Base-by-base conservation (phyloP, 1,139 yeast genomes). In the Kurtzmaniella quercitrusa region DNA sequence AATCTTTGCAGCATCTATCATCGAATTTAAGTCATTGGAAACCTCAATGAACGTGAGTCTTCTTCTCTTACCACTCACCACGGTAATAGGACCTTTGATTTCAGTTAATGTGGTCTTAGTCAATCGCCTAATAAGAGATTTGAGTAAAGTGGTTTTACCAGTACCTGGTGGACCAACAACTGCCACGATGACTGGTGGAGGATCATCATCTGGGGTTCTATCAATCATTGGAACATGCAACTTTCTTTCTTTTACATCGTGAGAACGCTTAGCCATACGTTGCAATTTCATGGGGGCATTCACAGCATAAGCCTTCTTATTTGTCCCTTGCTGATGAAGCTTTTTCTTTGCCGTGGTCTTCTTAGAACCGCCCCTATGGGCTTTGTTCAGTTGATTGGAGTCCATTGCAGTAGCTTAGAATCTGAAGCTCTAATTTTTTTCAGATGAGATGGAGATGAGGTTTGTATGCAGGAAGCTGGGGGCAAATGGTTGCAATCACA, bases 111-210 rank as follows among this genome's bases (percentile, higher is more conserved):
- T 78, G 22, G 94, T 88, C 63, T 94, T 94, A n/a, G 98, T 82
- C 63, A 88, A 78, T 61, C 97, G 71, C 63, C 93, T 76, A 11
- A 94, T 89, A 47, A 94, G 71, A 8, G 97, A 89, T 60, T 88
- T 85, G 58, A 94, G 88, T 57, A 94, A 73, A 0, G 98, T 93
- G 16, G 97, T 81, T 60, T 94, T 94, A 50, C 99, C 99, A 1
- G 98, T 93, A 11, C 99, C 99, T 7, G 96, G 96, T 8, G 99
- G 99, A 0, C 99, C 99, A 15, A 93, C 97, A 5, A 93, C 96
- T 0, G 97, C 97, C 32, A 94, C 88, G 45, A 94, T 83, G 18
- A 93, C 85, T 43, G 98, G 98, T 32, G 98, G 98, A 1, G 98
- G 97, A 57, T 85, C 94, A 55, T 91, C 97, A 45, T 93, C 98